Evolutionary conservation across 768 basidiomycete genomes (phyloP), one percentile per base, ranked within the genome.

Genomic region (Boletus vinaceobasis): DNA sequence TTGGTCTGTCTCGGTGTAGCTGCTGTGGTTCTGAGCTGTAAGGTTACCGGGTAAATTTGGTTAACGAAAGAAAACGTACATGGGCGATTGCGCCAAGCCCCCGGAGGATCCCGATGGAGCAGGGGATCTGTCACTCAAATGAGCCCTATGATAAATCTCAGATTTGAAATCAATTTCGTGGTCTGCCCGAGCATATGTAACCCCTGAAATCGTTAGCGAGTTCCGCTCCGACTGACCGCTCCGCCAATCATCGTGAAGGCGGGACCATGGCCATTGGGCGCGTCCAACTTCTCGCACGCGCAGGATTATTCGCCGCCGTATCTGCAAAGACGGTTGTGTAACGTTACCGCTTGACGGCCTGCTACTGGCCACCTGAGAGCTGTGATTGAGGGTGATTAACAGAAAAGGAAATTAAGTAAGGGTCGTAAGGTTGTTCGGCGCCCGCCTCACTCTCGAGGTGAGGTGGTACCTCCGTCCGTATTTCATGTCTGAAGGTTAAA

Each of bases 81-180:
- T 56, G 63, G 35, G 52, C 37, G 57, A 68, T 66, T 44, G 57
- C 49, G 57, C 59, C 63, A 56, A 51, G 48, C 42, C 50, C 45
- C 56, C 61, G 58, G 66, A 54, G 59, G 45, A 60, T 57, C 58
- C 70, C 65, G 71, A 59, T 51, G 42, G 35, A 47, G 38, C 44
- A 48, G 55, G 43, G 50, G 48, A 59, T 59, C 46, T 57, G 52
- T 54, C 50, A 49, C 15, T 47, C 33, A 59, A 52, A 62, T 54
- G 56, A 56, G 53, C 50, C 50, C 43, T 23, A 23, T 23, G 23
- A 60, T 55, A 49, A 72, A 69, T 68, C 66, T 71, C 46, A 71
- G 70, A 70, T 69, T 66, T 37, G 42, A 48, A 1, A 19, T 44
- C 58, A 48, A 58, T 51, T 61, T 58, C 54, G 50, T 46, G 42